Percentiles rank a stretch among this genome's conserved stretches.
phyloP scores from a whole-genome alignment of 768 basidiomycete genomes.

The Russula emetica region DNA sequence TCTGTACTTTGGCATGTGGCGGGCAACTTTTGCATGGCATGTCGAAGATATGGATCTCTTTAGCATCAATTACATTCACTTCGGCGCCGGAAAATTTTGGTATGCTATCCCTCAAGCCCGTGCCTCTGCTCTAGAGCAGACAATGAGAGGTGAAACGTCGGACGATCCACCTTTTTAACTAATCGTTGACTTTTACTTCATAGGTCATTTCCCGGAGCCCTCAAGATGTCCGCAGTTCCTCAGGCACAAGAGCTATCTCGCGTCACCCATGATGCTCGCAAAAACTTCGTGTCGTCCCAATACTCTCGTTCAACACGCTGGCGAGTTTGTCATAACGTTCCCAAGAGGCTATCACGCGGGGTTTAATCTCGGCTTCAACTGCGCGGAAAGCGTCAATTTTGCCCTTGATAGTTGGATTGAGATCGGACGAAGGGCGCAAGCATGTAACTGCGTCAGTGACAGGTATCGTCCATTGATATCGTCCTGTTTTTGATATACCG shows the following conservation, averaged over 20 bases:
- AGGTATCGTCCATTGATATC: conserved; percentile 44
- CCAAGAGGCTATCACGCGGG: conserved; percentile 96
- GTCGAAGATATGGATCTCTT: conserved; percentile 99
- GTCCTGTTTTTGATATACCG: not conserved
- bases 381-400: conserved; percentile 96
- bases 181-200: not conserved
- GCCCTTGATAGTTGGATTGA: conserved; percentile 94
- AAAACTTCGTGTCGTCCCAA: conserved; percentile 80
- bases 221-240: conserved; percentile 88
- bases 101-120: conserved; percentile 91
- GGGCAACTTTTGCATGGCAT: conserved; percentile 98
- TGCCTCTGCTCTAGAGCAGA: conserved; percentile 76
- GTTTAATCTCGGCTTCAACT: conserved; percentile 94
- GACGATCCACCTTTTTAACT: not conserved
- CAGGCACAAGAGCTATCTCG: conserved; percentile 93
- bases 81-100: conserved; percentile 97
- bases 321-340: conserved; percentile 96
- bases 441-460: conserved; percentile 66
- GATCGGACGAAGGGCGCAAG: conserved; percentile 74
- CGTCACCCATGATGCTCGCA: conserved; percentile 78
- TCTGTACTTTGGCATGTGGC: conserved; percentile 99
- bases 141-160: conserved; percentile 68
- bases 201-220: conserved; percentile 84
- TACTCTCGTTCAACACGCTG: conserved; percentile 82
- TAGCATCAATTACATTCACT: conserved; percentile 98